phyloP scores from a whole-genome alignment of 2,329 filamentous ascomycete species.

The Trichoderma sp. region DNA sequence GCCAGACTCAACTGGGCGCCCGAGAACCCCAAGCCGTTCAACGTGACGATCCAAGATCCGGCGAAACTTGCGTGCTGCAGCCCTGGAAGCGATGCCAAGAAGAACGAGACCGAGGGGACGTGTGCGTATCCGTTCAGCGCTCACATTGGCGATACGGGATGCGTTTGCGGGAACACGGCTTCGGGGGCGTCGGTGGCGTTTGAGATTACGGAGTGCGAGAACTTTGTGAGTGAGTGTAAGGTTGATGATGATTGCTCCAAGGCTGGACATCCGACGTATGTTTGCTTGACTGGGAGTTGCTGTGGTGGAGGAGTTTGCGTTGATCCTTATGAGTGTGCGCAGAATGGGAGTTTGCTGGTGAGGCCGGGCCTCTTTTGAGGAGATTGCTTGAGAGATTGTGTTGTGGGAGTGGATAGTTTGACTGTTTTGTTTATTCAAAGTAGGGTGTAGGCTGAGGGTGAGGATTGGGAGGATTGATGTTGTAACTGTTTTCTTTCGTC shows the following conservation, averaged over 20 bases:
- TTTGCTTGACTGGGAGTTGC: constrained; percentile 37
- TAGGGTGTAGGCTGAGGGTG: not conserved
- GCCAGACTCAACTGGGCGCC: constrained; percentile 33
- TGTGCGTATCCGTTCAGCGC: constrained; percentile 35
- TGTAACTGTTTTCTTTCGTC: not conserved
- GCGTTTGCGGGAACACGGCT: constrained; percentile 35
- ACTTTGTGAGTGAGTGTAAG: constrained; percentile 30
- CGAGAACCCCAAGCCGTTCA: constrained; percentile 25
- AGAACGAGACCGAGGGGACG: constrained; percentile 19
- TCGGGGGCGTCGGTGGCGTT: constrained; percentile 31
- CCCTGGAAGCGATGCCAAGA: constrained; percentile 26
- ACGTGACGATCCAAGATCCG: constrained; percentile 36
- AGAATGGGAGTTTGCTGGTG: constrained; percentile 32
- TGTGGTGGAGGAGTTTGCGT: constrained; percentile 37
- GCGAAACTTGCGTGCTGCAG: constrained; percentile 34
- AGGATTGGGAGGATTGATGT: not conserved
- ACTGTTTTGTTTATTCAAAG: not conserved
- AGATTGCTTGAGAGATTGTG: not conserved
- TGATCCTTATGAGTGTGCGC: constrained; percentile 37
- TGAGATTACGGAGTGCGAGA: constrained; percentile 34
- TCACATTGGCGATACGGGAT: constrained; percentile 30
- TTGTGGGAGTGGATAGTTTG: not conserved
- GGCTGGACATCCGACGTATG: constrained; percentile 26
- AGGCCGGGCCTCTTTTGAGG: constrained; percentile 19
- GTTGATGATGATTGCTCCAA: constrained; percentile 29